Base-by-base conservation (phyloP, 2,329 filamentous ascomycete species). In the Sclerotinia nivalis region DNA sequence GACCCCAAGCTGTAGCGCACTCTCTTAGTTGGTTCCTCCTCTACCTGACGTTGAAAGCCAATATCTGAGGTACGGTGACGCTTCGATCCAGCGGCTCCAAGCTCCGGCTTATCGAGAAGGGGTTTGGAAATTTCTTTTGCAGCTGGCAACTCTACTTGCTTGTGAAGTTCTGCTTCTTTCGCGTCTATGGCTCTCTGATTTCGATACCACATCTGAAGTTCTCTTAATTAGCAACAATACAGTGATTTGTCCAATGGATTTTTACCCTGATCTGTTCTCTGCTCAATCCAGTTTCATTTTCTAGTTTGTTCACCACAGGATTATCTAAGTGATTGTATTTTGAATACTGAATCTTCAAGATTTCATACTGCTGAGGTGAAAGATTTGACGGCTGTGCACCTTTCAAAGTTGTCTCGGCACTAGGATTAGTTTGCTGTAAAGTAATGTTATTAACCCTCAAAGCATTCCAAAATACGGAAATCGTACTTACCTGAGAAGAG, bases 241-340 rank as follows among this genome's bases (percentile, higher is more conserved):
- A 15, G 18, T 52, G 9, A 28, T n/a, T 8, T 22, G n/a, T 25
- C 18, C 9, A 20, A 43, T 40, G 31, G 2, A 13, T 25, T 40
- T 25, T 15, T 65, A 65, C 61, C 61, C 28, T 52, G 15, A 65
- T 65, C 31, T 65, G 61, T 28, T 52, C 47, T 52, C 47, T 65
- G 61, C 15, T 52, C 31, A 65, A 40, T 22, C 47, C 47, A 43
- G 61, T 52, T 13, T 65, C n/a, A 4, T 40, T 4, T 22, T 3
- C 18, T 25, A 65, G 37, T 20, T 52, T 7, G 9, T 25, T 52
- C 22, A 52, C 7, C 15, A 54, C 47, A 1, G 45, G 61, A 4
- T 65, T 54, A 22, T 40, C 47, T 13, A 65, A 25, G 15, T 25
- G 9, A 52, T 52, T 52, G 61, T 40, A 65, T 65, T 9, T 40